Conservation (phyloP, 345 rosid genomes). For the Citrus inodora region DNA sequence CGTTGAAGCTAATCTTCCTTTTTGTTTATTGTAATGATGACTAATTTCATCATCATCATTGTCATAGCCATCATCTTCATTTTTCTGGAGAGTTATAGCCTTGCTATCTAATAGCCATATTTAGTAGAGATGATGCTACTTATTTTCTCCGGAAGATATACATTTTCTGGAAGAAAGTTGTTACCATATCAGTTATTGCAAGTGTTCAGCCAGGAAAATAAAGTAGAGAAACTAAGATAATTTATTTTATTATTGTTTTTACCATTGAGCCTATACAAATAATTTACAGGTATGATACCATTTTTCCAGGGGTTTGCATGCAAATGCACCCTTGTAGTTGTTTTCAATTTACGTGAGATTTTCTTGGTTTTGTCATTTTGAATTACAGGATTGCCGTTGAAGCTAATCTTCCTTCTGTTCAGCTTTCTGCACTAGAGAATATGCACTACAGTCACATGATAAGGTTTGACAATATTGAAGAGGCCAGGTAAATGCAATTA, state of each 20-base stretch:
- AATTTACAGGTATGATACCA: background rate
- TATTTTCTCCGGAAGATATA: background rate
- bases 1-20: conserved; percentile 59
- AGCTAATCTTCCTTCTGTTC: conserved; percentile 64
- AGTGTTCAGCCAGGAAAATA: background rate
- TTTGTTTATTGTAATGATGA: too few species aligned
- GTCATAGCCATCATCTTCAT: too few species aligned
- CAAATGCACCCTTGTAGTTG: background rate
- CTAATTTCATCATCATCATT: too few species aligned
- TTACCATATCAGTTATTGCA: background rate
- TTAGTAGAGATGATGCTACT: background rate
- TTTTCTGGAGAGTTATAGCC: too few species aligned
- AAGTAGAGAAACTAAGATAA: too few species aligned
- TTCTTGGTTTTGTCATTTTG: background rate
- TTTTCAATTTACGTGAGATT: background rate
- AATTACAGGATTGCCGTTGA: conserved; percentile 68
- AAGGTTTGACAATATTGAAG: conserved; percentile 73
- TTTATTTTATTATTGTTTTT: too few species aligned
- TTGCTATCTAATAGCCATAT: background rate
- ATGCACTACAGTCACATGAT: conserved; percentile 97
- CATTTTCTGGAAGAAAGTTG: background rate
- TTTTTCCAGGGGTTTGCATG: background rate
- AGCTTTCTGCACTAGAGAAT: conserved; percentile 81
- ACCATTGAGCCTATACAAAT: background rate
- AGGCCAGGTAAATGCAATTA: conserved; percentile 62